A percentile compares a stretch with the other conserved stretches of the same genome.
Evolutionary conservation across 768 basidiomycete species (phyloP).

Genomic region (Boletales sp.): DNA sequence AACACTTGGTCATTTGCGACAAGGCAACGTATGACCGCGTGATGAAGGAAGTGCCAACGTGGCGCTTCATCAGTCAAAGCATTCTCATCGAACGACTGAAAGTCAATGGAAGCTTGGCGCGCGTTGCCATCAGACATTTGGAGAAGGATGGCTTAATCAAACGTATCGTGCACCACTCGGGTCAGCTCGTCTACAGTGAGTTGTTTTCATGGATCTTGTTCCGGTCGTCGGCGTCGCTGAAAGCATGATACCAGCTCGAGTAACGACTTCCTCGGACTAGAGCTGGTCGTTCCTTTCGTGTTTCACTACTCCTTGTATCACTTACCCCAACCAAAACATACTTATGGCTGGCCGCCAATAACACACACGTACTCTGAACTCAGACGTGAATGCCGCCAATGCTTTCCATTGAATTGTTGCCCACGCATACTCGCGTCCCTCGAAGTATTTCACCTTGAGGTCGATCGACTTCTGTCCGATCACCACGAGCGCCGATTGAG

Average conservation of each 20-base stretch:
- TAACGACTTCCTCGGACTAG: conserved; percentile 42
- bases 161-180: conserved; percentile 92
- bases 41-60: conserved; percentile 97
- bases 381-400: too few relatives aligned
- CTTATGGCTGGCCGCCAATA: conserved; percentile 19
- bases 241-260: conserved; percentile 34
- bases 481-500: too few relatives aligned
- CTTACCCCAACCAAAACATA: conserved; percentile 29
- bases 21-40: conserved; percentile 91
- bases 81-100: conserved; percentile 99
- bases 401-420: too few relatives aligned
- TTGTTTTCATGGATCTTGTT: conserved; percentile 35
- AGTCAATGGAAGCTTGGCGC: conserved; percentile 92
- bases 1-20: conserved; percentile 93
- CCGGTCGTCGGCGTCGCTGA: conserved; percentile 1
- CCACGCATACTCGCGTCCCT: too few relatives aligned
- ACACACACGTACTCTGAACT: too few relatives aligned
- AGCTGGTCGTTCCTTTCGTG: conserved; percentile 16
- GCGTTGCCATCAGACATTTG: conserved; percentile 85
- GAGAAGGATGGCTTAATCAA: conserved; percentile 95
- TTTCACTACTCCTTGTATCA: conserved; percentile 37
- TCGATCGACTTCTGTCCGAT: too few relatives aligned
- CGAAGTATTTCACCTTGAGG: too few relatives aligned
- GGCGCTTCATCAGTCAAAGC: conserved; percentile 96
- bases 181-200: conserved; percentile 95